Conservation (phyloP, 345 rosid species). For the Brassica nigra region DNA sequence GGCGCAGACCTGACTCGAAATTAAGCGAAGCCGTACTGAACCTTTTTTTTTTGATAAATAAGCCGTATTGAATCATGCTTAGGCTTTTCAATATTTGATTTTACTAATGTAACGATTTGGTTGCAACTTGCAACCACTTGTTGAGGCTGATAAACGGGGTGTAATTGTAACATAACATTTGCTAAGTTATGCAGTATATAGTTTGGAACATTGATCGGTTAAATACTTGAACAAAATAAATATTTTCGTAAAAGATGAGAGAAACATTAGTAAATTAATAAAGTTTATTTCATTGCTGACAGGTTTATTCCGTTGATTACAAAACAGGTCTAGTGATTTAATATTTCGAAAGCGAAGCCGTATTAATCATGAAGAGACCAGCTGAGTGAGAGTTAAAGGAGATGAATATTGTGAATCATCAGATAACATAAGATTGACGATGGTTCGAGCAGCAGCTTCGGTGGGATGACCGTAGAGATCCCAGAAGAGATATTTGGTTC, state of each 20-base stretch:
- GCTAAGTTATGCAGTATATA: not conserved
- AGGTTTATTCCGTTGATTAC: not conserved
- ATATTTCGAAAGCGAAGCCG: not conserved
- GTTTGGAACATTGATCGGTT: not conserved
- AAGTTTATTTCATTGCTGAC: not conserved
- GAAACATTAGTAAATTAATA: not conserved
- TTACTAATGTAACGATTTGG: not conserved
- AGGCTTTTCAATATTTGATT: not conserved
- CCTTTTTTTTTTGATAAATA: no score
- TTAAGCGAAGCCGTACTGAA: no score
- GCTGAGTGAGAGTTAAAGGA: not conserved
- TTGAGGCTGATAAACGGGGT: not conserved
- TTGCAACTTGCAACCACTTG: not conserved
- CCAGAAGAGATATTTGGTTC: not conserved
- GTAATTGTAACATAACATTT: not conserved
- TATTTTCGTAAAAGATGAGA: not conserved
- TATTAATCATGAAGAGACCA: not conserved
- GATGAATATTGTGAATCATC: not conserved
- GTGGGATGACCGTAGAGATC: not conserved
- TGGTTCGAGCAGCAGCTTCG: not conserved
- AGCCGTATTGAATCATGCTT: not conserved
- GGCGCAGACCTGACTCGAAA: not conserved
- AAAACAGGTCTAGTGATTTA: not conserved
- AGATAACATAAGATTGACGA: not conserved
- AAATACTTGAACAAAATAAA: not conserved